Conservation (phyloP, 2,329 filamentous ascomycete genomes). For the Macrophomina tecta region DNA sequence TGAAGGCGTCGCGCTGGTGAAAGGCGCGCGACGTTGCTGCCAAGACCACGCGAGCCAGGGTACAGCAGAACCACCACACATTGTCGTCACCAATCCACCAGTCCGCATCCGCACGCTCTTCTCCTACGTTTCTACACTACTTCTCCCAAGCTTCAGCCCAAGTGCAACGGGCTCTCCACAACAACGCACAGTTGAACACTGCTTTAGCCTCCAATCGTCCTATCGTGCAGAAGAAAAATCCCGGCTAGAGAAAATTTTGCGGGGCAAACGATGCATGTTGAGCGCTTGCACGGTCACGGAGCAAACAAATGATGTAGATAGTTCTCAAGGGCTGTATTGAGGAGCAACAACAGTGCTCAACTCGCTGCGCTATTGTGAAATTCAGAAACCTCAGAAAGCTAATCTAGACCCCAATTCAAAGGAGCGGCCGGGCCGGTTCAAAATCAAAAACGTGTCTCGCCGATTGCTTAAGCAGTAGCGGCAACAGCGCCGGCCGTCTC, state of each 20-base stretch:
- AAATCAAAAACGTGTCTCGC: neutral
- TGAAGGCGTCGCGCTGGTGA: constrained; percentile 22
- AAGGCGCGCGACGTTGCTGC: constrained; percentile 26
- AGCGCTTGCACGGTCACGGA: neutral
- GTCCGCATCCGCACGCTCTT: too few species aligned
- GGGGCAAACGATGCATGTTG: neutral
- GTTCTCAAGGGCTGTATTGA: neutral
- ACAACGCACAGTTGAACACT: too few species aligned
- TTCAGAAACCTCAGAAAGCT: neutral
- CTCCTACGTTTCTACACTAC: too few species aligned
- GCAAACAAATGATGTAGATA: neutral
- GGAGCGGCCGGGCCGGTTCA: constrained; percentile 25
- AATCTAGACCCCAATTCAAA: constrained; percentile 22
- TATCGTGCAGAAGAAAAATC: neutral
- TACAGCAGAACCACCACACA: neutral
- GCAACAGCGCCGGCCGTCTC: constrained; percentile 51
- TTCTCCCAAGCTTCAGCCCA: too few species aligned
- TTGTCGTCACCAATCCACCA: constrained; percentile 12
- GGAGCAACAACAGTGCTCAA: constrained; percentile 20
- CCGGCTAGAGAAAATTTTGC: neutral
- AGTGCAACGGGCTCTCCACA: too few species aligned
- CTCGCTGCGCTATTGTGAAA: neutral
- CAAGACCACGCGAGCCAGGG: constrained; percentile 4
- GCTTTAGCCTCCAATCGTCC: neutral
- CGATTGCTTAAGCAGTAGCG: constrained; percentile 42